Evolutionary conservation across 805 yeast species (phyloP).

Genomic region (Teunomyces gatunensis): DNA sequence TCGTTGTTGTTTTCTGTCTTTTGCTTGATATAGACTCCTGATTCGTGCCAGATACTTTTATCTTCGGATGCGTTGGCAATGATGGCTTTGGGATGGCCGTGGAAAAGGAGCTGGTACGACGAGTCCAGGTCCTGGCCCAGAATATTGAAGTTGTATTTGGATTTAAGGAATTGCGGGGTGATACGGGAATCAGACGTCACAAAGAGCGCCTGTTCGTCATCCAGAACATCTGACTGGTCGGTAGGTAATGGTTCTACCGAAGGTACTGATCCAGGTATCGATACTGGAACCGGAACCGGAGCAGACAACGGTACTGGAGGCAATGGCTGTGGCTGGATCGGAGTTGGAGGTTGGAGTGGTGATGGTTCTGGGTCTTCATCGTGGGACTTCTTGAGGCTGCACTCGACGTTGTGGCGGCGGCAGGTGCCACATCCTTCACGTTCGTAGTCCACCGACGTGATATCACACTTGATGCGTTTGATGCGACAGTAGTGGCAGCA

Average conservation of each 20-base stretch:
- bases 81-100: constrained; percentile 26
- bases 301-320: too few relatives aligned
- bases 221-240: neutral
- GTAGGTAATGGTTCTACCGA: neutral
- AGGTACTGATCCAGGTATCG: neutral
- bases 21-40: constrained; percentile 21
- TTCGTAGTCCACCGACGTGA: constrained; percentile 24
- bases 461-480: constrained; percentile 27
- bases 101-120: constrained; percentile 21
- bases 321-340: neutral
- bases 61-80: constrained; percentile 19
- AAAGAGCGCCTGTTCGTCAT: constrained; percentile 1
- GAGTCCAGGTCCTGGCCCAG: constrained; percentile 17
- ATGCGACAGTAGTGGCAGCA: constrained; percentile 32
- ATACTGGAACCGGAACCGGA: neutral
- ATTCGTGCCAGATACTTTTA: constrained; percentile 21
- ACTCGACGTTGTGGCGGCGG: constrained; percentile 16
- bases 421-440: constrained; percentile 28
- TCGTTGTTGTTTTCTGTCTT: constrained; percentile 7
- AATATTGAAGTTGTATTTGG: constrained; percentile 23
- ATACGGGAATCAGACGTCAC: constrained; percentile 4
- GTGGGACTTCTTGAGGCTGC: constrained; percentile 12
- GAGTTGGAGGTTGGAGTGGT: neutral
- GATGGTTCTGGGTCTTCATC: neutral
- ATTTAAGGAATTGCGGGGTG: constrained; percentile 20